phyloP scores from a whole-genome alignment of 2,329 filamentous ascomycete species.

The Verticillium longisporum region DNA sequence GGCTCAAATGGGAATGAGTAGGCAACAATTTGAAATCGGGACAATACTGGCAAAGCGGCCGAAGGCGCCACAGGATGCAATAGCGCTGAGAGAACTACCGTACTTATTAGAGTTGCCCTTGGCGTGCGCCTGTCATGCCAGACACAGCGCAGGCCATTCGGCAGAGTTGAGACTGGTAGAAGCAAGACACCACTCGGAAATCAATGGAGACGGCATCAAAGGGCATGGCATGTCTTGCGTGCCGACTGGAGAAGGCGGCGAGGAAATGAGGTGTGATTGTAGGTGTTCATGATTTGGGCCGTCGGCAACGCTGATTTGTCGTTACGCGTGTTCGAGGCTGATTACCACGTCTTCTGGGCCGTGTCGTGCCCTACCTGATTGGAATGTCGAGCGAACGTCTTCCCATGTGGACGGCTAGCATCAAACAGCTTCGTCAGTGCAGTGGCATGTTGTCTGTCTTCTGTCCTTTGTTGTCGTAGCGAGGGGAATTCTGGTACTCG shows the following conservation, averaged over 20 bases:
- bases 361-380: background rate
- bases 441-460: background rate
- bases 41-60: background rate
- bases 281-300: background rate
- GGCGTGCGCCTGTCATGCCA: background rate
- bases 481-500: background rate
- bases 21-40: background rate
- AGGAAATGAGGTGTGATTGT: background rate
- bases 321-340: background rate
- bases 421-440: background rate
- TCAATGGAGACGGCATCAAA: background rate
- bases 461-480: background rate
- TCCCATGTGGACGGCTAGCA: background rate
- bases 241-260: background rate
- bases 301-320: background rate
- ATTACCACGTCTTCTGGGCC: background rate
- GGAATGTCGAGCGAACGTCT: background rate
- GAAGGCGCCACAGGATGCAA: background rate
- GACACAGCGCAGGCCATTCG: too few relatives aligned
- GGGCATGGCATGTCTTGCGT: background rate
- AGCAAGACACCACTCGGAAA: background rate
- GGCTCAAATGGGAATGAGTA: background rate
- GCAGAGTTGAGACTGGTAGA: background rate
- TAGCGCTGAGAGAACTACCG: background rate
- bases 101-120: background rate